A percentile compares a stretch with the other conserved stretches of the same genome.
Conservation (phyloP, 768 basidiomycete genomes). For the Gyrodon lividus region DNA sequence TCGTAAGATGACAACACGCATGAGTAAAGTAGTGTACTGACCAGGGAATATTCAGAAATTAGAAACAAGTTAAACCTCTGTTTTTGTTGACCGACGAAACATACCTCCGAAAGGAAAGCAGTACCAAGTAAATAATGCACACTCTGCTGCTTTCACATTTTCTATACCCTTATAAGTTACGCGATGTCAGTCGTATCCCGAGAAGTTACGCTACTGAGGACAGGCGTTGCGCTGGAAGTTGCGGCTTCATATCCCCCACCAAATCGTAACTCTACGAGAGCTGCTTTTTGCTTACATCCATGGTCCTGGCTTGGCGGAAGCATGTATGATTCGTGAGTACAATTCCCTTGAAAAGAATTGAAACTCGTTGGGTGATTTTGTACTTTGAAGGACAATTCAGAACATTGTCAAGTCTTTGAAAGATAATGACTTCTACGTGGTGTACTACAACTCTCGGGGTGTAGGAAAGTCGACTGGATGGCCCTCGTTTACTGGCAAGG, state of each 20-base stretch:
- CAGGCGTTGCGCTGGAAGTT: conserved; percentile 46
- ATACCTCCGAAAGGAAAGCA: too few relatives aligned
- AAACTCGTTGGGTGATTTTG: background rate
- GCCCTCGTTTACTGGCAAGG: conserved; percentile 68
- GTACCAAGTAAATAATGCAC: too few relatives aligned
- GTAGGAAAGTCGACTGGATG: conserved; percentile 74
- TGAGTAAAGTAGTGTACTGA: too few relatives aligned
- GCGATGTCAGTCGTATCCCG: background rate
- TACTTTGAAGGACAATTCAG: conserved; percentile 32
- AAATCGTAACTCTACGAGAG: conserved; percentile 32
- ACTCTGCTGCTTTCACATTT: too few relatives aligned
- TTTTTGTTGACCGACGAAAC: too few relatives aligned
- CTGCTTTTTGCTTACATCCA: conserved; percentile 76
- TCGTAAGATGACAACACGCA: too few relatives aligned
- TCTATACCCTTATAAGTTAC: too few relatives aligned
- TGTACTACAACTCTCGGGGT: conserved; percentile 77
- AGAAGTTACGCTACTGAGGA: conserved; percentile 25
- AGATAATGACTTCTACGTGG: conserved; percentile 50
- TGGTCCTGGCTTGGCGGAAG: conserved; percentile 84
- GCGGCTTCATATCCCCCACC: conserved; percentile 32
- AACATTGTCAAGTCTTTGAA: conserved; percentile 47
- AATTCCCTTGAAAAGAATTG: background rate
- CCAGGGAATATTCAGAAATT: too few relatives aligned
- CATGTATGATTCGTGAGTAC: conserved; percentile 72
- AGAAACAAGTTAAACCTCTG: too few relatives aligned